A percentile compares a stretch with the other conserved stretches of the same genome.
Evolutionary conservation across 148 eudicot species (phyloP).

Genomic region (Diospyros kaki): DNA sequence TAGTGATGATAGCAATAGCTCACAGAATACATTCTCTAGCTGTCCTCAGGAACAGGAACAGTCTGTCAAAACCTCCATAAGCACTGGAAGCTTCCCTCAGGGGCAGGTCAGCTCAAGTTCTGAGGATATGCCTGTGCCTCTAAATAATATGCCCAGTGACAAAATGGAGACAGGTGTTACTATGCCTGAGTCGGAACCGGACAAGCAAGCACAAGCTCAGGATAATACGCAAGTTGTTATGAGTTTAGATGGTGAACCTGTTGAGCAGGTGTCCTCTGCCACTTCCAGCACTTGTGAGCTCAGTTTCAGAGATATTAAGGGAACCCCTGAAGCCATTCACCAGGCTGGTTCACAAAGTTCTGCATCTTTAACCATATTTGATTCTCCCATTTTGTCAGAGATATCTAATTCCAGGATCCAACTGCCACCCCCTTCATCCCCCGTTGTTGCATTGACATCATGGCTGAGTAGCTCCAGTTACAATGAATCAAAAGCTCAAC

Average conservation of each 20-base stretch:
- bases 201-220: slow-evolving; percentile 21
- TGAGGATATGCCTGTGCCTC: slow-evolving; percentile 52
- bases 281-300: slow-evolving; percentile 31
- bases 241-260: slow-evolving; percentile 34
- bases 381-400: slow-evolving; percentile 82
- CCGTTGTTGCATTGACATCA: slow-evolving; percentile 56
- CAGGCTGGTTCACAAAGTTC: slow-evolving; percentile 76
- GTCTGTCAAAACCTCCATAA: slow-evolving; percentile 74
- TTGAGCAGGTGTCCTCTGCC: slow-evolving; percentile 38
- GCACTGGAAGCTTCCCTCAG: slow-evolving; percentile 72
- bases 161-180: slow-evolving; percentile 22
- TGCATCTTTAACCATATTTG: slow-evolving; percentile 44
- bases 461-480: slow-evolving; percentile 56
- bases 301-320: slow-evolving; percentile 42
- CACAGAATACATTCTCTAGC: slow-evolving; percentile 90
- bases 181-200: slow-evolving; percentile 20
- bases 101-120: slow-evolving; percentile 87
- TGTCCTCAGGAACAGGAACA: slow-evolving; percentile 81
- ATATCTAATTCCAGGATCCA: slow-evolving; percentile 48
- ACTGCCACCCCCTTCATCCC: slow-evolving; percentile 45
- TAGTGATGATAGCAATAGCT: slow-evolving; percentile 75
- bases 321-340: slow-evolving; percentile 23
- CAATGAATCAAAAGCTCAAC: slow-evolving; percentile 35
- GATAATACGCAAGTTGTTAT: slow-evolving; percentile 34
- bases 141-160: slow-evolving; percentile 25